phyloP scores from a whole-genome alignment of 441 rosid species.

The Erodium trifolium region DNA sequence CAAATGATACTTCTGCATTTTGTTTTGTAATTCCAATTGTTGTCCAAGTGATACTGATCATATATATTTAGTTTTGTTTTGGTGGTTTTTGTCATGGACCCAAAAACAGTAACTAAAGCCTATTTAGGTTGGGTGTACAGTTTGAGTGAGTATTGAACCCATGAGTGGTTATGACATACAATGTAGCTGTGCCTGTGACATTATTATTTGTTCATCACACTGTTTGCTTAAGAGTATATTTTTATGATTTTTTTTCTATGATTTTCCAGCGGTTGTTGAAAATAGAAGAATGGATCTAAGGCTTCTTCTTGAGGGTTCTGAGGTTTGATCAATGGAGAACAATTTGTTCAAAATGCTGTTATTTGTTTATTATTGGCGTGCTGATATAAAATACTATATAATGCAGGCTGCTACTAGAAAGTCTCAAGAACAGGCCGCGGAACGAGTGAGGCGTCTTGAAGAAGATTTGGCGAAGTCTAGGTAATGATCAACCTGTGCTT shows the following conservation, averaged over 20 bases:
- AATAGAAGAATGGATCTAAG: slow-evolving; percentile 51
- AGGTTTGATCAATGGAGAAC: slow-evolving; percentile 35
- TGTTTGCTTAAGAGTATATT: not conserved
- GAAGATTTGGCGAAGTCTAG: slow-evolving; percentile 69
- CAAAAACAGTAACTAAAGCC: not conserved
- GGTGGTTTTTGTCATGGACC: not conserved
- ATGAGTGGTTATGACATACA: not conserved
- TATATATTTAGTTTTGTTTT: not conserved
- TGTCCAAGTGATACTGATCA: not conserved
- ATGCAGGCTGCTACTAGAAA: slow-evolving; percentile 65
- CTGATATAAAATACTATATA: slow-evolving; percentile 10
- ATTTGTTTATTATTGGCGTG: not conserved
- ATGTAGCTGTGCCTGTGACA: not conserved
- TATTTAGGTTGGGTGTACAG: not conserved
- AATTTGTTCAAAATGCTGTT: too few species aligned
- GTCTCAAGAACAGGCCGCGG: slow-evolving; percentile 69
- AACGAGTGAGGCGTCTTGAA: slow-evolving; percentile 63
- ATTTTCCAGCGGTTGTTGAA: slow-evolving; percentile 30
- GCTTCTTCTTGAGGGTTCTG: slow-evolving; percentile 75
- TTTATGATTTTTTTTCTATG: not conserved
- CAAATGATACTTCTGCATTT: not conserved
- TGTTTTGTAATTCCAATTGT: not conserved
- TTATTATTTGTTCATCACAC: not conserved
- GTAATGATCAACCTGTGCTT: slow-evolving; percentile 24
- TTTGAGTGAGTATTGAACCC: not conserved